Evolutionary conservation across 306 rosid genomes (phyloP), one percentile per base, ranked within the genome.

Genomic region (Urtica urens): DNA sequence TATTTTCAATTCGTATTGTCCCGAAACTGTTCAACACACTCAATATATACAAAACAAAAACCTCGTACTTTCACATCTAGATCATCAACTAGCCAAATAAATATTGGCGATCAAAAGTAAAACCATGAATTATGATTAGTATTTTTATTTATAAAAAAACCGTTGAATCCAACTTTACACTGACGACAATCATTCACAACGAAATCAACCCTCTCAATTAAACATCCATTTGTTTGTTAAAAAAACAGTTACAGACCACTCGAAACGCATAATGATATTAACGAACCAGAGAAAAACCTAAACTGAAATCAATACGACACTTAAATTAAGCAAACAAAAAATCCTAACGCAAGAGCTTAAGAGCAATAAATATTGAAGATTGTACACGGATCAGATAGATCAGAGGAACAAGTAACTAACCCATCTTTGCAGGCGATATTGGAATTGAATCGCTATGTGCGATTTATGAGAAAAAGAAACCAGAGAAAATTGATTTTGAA

Each of bases 391-490:
- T 67, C 70, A 13, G 68, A 66, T 28, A 57, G 47, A 69, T 49
- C 53, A 42, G 37, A 63, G 31, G 20, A 60, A 54, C 1, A 46
- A 38, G 61, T 49, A 17, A 50, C 15, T 86, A 78, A 88, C 94
- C 85, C 76, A 76, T 56, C 35, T 26, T 22, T 48, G 55, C 71
- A 29, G 33, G 62, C 5, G 20, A 44, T 20, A 56, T 42, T 31
- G 16, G 20, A 42, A 56, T 30, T 30, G 48, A 25, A 21, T 59
- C 42, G 16, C 34, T 43, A 52, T 27, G 1, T 14, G 64, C 28
- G 62, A 42, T 56, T 40, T 27, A 52, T 26, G 27, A 45, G 38
- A 59, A 57, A 67, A n/a, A n/a, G n/a, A n/a, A n/a, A n/a, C n/a
- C 50, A 29, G n/a, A 49, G 38, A 17, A 37, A 21, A 63, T 48